Evolutionary conservation across 2,329 filamentous ascomycete species (phyloP).

Genomic region (Coniochaeta ligniaria): DNA sequence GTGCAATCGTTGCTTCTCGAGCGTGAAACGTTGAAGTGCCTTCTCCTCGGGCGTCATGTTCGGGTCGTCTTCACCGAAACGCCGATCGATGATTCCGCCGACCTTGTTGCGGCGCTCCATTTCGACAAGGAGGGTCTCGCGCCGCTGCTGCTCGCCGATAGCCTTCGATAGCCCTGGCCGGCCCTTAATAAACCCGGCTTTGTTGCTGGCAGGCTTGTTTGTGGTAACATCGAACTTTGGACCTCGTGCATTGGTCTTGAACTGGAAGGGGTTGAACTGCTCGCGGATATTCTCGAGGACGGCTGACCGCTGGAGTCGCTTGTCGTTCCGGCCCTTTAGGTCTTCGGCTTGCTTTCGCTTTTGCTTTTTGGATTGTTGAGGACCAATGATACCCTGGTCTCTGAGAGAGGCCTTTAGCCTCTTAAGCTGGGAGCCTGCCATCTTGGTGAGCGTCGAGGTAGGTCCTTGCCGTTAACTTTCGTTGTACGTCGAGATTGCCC

Average conservation of each 20-base stretch:
- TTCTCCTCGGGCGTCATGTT: conserved; percentile 90
- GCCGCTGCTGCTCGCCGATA: conserved; percentile 67
- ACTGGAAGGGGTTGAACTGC: conserved; percentile 96
- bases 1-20: conserved; percentile 74
- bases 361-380: conserved; percentile 93
- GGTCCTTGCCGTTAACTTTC: neutral
- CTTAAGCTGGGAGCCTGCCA: conserved; percentile 96
- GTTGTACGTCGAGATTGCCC: neutral
- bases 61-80: conserved; percentile 93
- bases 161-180: conserved; percentile 81
- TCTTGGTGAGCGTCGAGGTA: conserved; percentile 29
- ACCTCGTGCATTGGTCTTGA: conserved; percentile 70
- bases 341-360: conserved; percentile 67
- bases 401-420: conserved; percentile 85
- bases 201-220: conserved; percentile 45
- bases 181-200: conserved; percentile 54
- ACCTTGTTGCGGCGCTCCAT: conserved; percentile 86
- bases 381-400: conserved; percentile 83
- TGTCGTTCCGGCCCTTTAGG: conserved; percentile 58
- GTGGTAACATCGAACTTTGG: conserved; percentile 83
- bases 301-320: conserved; percentile 67
- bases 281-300: conserved; percentile 84
- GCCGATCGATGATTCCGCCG: conserved; percentile 83
- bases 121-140: conserved; percentile 79
- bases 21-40: conserved; percentile 83